Base-by-base conservation (phyloP, 495 filamentous ascomycete species). In the Aspergillus wentii region DNA sequence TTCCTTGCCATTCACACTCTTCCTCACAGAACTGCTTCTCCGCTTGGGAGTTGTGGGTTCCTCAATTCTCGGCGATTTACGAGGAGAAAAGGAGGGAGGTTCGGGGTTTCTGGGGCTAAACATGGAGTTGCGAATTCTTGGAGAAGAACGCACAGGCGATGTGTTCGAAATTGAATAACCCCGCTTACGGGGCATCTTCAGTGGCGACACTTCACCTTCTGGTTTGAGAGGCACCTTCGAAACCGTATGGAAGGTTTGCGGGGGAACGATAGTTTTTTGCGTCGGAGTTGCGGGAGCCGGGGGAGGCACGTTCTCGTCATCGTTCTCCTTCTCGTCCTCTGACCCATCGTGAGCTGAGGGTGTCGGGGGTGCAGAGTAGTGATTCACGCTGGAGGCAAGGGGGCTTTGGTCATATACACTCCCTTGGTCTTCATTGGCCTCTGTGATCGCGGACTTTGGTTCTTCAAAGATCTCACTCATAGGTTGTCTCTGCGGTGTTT, bases 201-300 rank as follows among this genome's bases (percentile, higher is more conserved):
- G 51, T 3, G 82, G 78, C 2, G 74, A 77, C 1, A 76, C 69
- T 1, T 83, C 71, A 11, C 79, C 82, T 29, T 78, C 80, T 1
- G 78, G 68, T 57, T 84, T 86, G 17, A 89, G 61, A 4, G 85
- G 83, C 1, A 89, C 82, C 62, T 88, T 90, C 10, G 79, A 82
- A 1, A 85, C 75, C 0, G 85, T 89, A 51, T 86, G 79, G 39
- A 83, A 70, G 10, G 76, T 72, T 18, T 60, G 64, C 17, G 60
- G 48, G 17, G 51, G 49, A 29, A 59, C 45, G 3, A 41, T 40
- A 8, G 35, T 43, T 11, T 35, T 19, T 22, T 54, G 57, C 4
- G 59, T 41, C 1, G 68, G 67, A 2, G 69, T 67, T 23, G 58
- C 54, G 20, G 66, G 61, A 15, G 52, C 41, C 17, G 50, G 43